phyloP scores from a whole-genome alignment of 2,329 filamentous ascomycete genomes.

The Xylariaceae sp. region DNA sequence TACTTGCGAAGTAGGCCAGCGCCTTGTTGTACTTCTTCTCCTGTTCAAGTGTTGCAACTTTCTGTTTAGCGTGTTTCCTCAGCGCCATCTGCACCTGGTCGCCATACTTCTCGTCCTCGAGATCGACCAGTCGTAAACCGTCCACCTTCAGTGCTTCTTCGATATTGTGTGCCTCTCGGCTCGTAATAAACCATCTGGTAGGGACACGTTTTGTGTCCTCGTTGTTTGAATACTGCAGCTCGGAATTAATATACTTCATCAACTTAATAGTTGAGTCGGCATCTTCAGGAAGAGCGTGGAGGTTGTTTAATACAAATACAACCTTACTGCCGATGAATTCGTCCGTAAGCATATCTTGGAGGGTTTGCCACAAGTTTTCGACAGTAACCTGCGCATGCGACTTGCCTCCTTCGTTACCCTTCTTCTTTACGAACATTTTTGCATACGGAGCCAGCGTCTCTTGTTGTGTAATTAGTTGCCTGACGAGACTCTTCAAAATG shows the following conservation, averaged over 20 bases:
- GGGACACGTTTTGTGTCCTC: slow-evolving; percentile 33
- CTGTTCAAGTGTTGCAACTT: slow-evolving; percentile 41
- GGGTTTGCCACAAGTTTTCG: slow-evolving; percentile 48
- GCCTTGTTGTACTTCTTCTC: slow-evolving; percentile 50
- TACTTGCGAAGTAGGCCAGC: slow-evolving; percentile 49
- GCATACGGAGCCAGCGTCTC: slow-evolving; percentile 44
- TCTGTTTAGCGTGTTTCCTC: slow-evolving; percentile 45
- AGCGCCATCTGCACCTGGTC: slow-evolving; percentile 46
- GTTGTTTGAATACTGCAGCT: slow-evolving; percentile 37
- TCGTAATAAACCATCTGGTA: slow-evolving; percentile 50
- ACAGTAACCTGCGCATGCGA: slow-evolving; percentile 43
- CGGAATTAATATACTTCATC: slow-evolving; percentile 42
- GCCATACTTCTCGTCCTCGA: slow-evolving; percentile 46
- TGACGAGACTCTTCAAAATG: slow-evolving; percentile 47
- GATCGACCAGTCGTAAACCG: slow-evolving; percentile 43
- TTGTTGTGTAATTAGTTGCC: slow-evolving; percentile 46
- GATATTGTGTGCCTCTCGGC: slow-evolving; percentile 43
- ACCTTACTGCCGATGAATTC: slow-evolving; percentile 45
- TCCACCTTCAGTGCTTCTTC: slow-evolving; percentile 40
- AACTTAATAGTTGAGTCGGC: slow-evolving; percentile 44
- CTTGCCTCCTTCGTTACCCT: slow-evolving; percentile 38
- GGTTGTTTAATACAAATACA: slow-evolving; percentile 50
- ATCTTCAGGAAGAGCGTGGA: slow-evolving; percentile 47
- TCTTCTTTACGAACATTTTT: slow-evolving; percentile 44
- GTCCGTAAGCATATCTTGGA: slow-evolving; percentile 50